Base-by-base conservation (phyloP, 768 basidiomycete genomes). In the Coprinopsis cinerea region DNA sequence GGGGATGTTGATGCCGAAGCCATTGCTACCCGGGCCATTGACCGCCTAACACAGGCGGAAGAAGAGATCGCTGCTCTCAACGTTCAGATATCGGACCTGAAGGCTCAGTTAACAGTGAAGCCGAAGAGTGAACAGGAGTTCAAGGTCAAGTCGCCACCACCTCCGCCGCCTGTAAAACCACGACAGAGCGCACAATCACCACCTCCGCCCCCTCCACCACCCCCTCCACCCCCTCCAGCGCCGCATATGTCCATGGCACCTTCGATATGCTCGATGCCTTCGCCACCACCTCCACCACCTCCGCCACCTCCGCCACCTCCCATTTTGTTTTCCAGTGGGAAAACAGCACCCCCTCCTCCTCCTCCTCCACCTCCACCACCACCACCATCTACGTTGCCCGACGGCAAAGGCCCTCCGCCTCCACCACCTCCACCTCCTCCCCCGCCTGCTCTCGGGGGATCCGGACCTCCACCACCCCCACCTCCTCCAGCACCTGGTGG, bases 21-120 rank as follows among this genome's bases (percentile, higher is more conserved):
- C 11, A 84, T 94, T 54, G 88, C 83, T 0, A 74, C 72, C n/a
- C 78, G 77, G 27, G 77, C 83, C 1, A 82, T 94, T 27, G 85
- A 88, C 47, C 77, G 74, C 24, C 62, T 90, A 37, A 74, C 78
- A 0, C 73, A 79, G 59, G 86, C 85, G 57, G 88, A 92, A 40
- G 74, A 78, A 15, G 78, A 83, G 56, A 82, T 90, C 30, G 59
- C 61, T 2, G 53, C 64, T 9, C 72, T 94, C 22, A 70, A 64
- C 52, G 59, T 62, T 11, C 72, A 85, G 56, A 65, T 85, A 4
- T 62, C 67, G 17, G 69, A 72, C 2, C 69, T 83, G 41, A 79
- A 79, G 56, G 65, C 68, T 14, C 73, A 79, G 44, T 59, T 83
- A 26, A 65, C 71, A 39, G 71, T 71, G 4, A 79, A 73, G 53